Conservation (phyloP, 192 early-diverging fungal genomes). For the Dissophora globulifera region DNA sequence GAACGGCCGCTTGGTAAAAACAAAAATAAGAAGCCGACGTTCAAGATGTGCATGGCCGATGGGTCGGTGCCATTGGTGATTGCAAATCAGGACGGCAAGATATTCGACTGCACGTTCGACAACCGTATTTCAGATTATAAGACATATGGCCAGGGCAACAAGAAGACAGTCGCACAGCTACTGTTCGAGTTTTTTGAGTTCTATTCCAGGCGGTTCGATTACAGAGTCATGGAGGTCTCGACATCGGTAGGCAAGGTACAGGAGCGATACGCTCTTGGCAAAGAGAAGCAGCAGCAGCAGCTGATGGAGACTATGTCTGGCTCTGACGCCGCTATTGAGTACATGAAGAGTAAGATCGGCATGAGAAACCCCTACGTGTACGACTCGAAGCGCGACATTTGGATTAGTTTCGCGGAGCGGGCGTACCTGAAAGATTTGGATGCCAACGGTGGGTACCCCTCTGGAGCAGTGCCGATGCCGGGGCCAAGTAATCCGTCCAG, state of each 20-base stretch:
- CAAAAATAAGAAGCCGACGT: background rate
- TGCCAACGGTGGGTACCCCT: constrained; percentile 5
- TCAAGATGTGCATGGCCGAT: background rate
- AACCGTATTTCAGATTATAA: constrained; percentile 11
- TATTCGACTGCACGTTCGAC: constrained; percentile 29
- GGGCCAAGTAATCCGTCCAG: too few species aligned
- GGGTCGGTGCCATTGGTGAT: background rate
- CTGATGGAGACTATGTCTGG: background rate
- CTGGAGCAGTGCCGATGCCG: constrained; percentile 7
- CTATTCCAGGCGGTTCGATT: constrained; percentile 34
- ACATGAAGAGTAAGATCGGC: too few species aligned
- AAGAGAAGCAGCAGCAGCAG: constrained; percentile 5
- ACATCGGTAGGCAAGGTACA: constrained; percentile 8
- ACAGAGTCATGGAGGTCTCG: constrained; percentile 40
- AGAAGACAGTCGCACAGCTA: constrained; percentile 20
- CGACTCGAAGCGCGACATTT: constrained; percentile 13
- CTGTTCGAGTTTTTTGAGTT: constrained; percentile 46
- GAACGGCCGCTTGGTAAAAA: constrained; percentile 12
- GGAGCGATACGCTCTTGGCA: constrained; percentile 4
- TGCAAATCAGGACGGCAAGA: constrained; percentile 20
- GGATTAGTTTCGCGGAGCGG: constrained; percentile 8
- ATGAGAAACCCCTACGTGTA: background rate
- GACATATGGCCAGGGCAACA: constrained; percentile 18
- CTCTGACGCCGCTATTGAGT: too few species aligned
- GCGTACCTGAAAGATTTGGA: constrained; percentile 31